A percentile compares a stretch with the other conserved stretches of the same genome.
Evolutionary conservation across 106 monocot species (phyloP).

Genomic region (Platanthera zijinensis): DNA sequence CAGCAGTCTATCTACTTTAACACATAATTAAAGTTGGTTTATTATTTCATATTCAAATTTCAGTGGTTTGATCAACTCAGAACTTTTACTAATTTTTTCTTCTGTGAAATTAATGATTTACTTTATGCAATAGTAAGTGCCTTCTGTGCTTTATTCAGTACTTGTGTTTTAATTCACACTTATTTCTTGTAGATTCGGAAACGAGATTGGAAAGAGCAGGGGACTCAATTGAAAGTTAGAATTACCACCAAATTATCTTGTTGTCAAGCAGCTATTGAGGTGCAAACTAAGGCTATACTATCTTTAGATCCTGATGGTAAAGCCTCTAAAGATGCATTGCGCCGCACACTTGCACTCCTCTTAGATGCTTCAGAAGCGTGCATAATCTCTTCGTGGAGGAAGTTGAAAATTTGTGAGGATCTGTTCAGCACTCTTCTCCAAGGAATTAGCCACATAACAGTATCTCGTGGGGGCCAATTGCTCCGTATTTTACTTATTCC

Average conservation of each 20-base stretch:
- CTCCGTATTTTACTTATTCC: constrained; percentile 81
- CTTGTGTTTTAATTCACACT: neutral
- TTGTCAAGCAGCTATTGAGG: constrained; percentile 69
- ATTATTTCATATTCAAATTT: neutral
- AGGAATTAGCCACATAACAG: constrained; percentile 80
- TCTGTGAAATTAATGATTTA: neutral
- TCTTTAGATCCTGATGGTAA: constrained; percentile 65
- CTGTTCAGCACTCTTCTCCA: constrained; percentile 61
- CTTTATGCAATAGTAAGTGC: neutral
- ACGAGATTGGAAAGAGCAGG: constrained; percentile 88
- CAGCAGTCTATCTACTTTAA: neutral
- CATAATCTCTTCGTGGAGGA: constrained; percentile 80
- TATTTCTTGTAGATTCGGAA: constrained; percentile 61
- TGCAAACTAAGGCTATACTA: constrained; percentile 49
- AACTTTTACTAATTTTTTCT: neutral
- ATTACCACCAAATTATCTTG: constrained; percentile 66
- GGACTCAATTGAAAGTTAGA: constrained; percentile 61
- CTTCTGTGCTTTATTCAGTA: neutral
- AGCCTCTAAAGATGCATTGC: constrained; percentile 62
- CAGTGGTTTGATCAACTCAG: neutral
- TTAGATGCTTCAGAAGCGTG: constrained; percentile 92
- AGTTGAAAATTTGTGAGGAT: constrained; percentile 82
- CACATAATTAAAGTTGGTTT: neutral
- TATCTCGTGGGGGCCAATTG: constrained; percentile 86
- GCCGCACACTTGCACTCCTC: constrained; percentile 73